A percentile compares a stretch with the other conserved stretches of the same genome.
Evolutionary conservation across 192 early-diverging fungal species (phyloP).

Genomic region (Entophlyctis helioformis): DNA sequence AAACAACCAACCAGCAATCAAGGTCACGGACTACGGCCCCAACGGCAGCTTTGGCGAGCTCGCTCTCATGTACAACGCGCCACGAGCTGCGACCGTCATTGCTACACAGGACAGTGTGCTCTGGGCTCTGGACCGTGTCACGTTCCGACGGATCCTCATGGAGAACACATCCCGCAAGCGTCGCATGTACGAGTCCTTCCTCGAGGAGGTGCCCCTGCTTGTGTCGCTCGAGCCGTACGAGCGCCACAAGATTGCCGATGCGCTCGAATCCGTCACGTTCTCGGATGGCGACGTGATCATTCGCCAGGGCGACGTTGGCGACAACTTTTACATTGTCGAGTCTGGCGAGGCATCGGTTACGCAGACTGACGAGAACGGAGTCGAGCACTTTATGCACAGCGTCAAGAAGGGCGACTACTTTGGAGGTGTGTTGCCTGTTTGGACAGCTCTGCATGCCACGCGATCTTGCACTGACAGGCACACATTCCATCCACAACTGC

Average conservation of each 20-base stretch:
- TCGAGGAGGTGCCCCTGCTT: slow-evolving; percentile 85
- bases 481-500: too few relatives aligned
- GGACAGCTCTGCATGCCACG: too few relatives aligned
- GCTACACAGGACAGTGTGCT: slow-evolving; percentile 74
- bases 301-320: slow-evolving; percentile 83
- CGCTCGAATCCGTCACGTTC: slow-evolving; percentile 84
- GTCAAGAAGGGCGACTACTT: slow-evolving; percentile 86
- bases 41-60: slow-evolving; percentile 96
- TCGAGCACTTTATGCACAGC: slow-evolving; percentile 42
- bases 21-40: slow-evolving; percentile 67
- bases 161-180: slow-evolving; percentile 92
- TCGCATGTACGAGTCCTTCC: slow-evolving; percentile 90
- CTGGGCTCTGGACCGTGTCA: slow-evolving; percentile 96
- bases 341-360: slow-evolving; percentile 73
- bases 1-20: slow-evolving; percentile 45
- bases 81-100: slow-evolving; percentile 88
- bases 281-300: slow-evolving; percentile 75
- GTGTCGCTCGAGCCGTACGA: slow-evolving; percentile 89
- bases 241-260: slow-evolving; percentile 97
- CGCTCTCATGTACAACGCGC: slow-evolving; percentile 98
- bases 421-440: slow-evolving; percentile 54
- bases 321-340: slow-evolving; percentile 94
- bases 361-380: slow-evolving; percentile 68
- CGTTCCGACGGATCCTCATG: slow-evolving; percentile 95
- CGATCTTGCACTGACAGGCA: too few relatives aligned